Evolutionary conservation across 2,329 filamentous ascomycete species (phyloP).

Genomic region (Botrytis aclada): DNA sequence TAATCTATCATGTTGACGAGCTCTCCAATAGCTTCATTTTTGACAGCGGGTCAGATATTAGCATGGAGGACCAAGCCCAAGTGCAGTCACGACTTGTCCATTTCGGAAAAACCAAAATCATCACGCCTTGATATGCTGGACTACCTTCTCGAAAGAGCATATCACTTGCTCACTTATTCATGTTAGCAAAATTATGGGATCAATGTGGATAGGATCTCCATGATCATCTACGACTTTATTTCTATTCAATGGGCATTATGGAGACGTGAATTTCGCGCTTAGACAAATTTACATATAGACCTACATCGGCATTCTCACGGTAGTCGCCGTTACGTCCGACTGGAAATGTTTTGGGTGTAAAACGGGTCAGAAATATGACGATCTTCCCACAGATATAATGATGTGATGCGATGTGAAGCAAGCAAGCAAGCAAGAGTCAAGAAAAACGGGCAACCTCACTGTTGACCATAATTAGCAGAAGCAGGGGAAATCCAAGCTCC

Average conservation of each 20-base stretch:
- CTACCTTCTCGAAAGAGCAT: neutral
- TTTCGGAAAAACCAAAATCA: neutral
- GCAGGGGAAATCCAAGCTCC: neutral
- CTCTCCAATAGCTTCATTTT: neutral
- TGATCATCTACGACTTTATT: neutral
- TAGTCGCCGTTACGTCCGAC: neutral
- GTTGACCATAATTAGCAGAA: neutral
- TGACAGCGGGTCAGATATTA: constrained; percentile 8
- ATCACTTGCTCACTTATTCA: neutral
- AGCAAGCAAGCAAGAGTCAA: neutral
- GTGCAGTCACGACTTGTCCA: neutral
- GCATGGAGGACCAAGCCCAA: constrained; percentile 1
- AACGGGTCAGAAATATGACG: neutral
- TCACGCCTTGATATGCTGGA: neutral
- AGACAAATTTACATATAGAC: neutral
- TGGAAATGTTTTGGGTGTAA: neutral
- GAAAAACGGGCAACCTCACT: neutral
- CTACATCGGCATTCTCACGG: neutral
- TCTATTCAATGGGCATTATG: neutral
- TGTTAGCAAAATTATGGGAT: neutral
- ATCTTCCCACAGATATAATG: neutral
- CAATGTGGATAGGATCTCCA: constrained; percentile 10
- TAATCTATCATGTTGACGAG: constrained; percentile 1
- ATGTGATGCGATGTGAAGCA: neutral
- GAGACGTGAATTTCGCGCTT: neutral